Evolutionary conservation across 805 yeast species (phyloP).

Genomic region (Yamadazyma paraphyllophila): DNA sequence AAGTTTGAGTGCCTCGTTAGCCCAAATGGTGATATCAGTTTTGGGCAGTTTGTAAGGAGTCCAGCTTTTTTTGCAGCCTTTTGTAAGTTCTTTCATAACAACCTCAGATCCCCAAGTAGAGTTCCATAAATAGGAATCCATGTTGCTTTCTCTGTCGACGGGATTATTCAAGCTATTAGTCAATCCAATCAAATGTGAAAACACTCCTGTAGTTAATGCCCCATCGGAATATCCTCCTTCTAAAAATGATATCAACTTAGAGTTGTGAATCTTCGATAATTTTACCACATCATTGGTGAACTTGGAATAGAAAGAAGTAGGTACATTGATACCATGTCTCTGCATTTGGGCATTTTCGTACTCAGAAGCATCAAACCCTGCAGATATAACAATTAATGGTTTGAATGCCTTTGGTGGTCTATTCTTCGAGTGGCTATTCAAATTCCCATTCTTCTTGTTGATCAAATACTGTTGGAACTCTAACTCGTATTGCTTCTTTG

Average conservation of each 20-base stretch:
- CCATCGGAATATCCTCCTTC: slow-evolving; percentile 90
- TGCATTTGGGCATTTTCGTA: slow-evolving; percentile 83
- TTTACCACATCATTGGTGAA: slow-evolving; percentile 73
- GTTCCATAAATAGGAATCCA: slow-evolving; percentile 46
- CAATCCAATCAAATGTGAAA: slow-evolving; percentile 74
- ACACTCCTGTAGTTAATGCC: slow-evolving; percentile 75
- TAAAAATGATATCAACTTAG: slow-evolving; percentile 63
- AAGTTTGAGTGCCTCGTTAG: slow-evolving; percentile 58
- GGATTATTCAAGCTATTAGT: slow-evolving; percentile 38
- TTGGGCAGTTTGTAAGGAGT: slow-evolving; percentile 53
- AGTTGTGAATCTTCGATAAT: slow-evolving; percentile 60
- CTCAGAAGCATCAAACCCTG: slow-evolving; percentile 88
- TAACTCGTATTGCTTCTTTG: slow-evolving; percentile 44
- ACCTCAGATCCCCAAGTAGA: slow-evolving; percentile 61
- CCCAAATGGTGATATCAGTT: slow-evolving; percentile 56
- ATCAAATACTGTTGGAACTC: slow-evolving; percentile 27
- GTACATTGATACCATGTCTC: slow-evolving; percentile 77
- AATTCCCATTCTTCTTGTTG: slow-evolving; percentile 26
- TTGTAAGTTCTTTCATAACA: slow-evolving; percentile 61
- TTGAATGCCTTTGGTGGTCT: slow-evolving; percentile 37
- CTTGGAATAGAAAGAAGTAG: slow-evolving; percentile 71
- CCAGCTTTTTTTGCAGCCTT: slow-evolving; percentile 72
- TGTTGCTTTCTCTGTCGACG: slow-evolving; percentile 12
- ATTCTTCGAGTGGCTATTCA: slow-evolving; percentile 22
- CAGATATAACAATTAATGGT: slow-evolving; percentile 67